Evolutionary conservation across 2,329 filamentous ascomycete genomes (phyloP).

Genomic region (Beauveria sp.): DNA sequence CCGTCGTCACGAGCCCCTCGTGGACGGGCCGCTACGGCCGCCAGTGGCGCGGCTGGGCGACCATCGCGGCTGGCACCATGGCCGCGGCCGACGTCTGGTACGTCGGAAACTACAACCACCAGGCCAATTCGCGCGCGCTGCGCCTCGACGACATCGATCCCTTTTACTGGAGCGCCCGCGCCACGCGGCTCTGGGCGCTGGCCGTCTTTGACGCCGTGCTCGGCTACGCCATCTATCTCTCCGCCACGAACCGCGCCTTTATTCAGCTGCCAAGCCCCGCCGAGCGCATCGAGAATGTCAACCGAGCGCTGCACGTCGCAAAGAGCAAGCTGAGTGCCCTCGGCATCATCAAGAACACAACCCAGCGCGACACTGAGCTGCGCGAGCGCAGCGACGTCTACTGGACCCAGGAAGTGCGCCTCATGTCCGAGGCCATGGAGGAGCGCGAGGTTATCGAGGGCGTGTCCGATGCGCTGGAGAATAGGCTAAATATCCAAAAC

Average conservation of each 20-base stretch:
- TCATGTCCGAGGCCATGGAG: constrained; percentile 71
- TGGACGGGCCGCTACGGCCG: constrained; percentile 56
- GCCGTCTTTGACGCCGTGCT: constrained; percentile 56
- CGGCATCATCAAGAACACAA: constrained; percentile 72
- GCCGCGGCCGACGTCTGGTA: constrained; percentile 59
- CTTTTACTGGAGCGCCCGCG: constrained; percentile 63
- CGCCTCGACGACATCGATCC: constrained; percentile 57
- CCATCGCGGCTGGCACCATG: constrained; percentile 51
- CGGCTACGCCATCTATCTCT: constrained; percentile 63
- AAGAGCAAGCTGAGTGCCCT: constrained; percentile 64
- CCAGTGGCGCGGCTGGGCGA: constrained; percentile 64
- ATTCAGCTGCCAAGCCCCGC: constrained; percentile 51
- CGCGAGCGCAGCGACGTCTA: constrained; percentile 61
- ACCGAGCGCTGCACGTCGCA: constrained; percentile 48
- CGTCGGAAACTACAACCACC: constrained; percentile 57
- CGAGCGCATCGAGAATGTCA: constrained; percentile 56
- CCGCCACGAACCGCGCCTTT: constrained; percentile 73
- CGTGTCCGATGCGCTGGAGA: constrained; percentile 58
- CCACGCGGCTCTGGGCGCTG: constrained; percentile 56
- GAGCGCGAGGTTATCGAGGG: constrained; percentile 67
- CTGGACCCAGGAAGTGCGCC: constrained; percentile 69
- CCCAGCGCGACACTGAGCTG: constrained; percentile 64
- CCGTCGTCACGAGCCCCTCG: constrained; percentile 62
- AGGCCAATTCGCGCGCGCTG: constrained; percentile 54
- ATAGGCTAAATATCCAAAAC: constrained; percentile 53